These are phyloP conservation scores for Westerdykella sp. DNA, from an alignment of 2,329 filamentous ascomycete genomes.

Conservation along the genomic window DNA sequence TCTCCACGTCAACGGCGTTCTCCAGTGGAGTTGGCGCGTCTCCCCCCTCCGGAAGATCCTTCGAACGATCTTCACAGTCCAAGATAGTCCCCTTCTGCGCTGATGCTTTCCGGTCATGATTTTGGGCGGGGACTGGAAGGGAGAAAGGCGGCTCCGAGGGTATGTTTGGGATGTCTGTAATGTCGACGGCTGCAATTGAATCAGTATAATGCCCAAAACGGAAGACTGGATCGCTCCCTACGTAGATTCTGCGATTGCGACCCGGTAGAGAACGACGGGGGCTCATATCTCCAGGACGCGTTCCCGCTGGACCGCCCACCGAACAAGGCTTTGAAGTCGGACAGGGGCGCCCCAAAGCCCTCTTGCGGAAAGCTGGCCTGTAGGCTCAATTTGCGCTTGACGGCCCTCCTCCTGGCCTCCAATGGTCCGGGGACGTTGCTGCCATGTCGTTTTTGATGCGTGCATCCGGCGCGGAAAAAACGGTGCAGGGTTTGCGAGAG, in stretches of 20 bases:
- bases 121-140: not conserved
- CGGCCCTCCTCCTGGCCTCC: slow-evolving; percentile 52
- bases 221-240: too few relatives aligned
- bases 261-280: slow-evolving; percentile 18
- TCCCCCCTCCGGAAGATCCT: too few relatives aligned
- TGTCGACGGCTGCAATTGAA: too few relatives aligned
- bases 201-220: too few relatives aligned
- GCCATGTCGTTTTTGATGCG: slow-evolving; percentile 48
- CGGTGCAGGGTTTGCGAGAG: slow-evolving; percentile 47
- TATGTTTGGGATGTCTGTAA: not conserved
- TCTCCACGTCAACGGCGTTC: too few relatives aligned
- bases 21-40: too few relatives aligned
- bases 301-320: slow-evolving; percentile 16
- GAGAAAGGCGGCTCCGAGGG: slow-evolving; percentile 2
- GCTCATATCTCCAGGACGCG: slow-evolving; percentile 32
- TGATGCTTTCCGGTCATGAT: not conserved
- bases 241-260: too few relatives aligned
- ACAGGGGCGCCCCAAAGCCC: slow-evolving; percentile 15
- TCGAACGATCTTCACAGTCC: too few relatives aligned
- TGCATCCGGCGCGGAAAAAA: slow-evolving; percentile 44
- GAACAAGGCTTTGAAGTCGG: slow-evolving; percentile 26
- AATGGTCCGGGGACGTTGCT: slow-evolving; percentile 58
- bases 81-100: too few relatives aligned
- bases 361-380: slow-evolving; percentile 31
- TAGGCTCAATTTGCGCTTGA: slow-evolving; percentile 51